A percentile compares a stretch with the other conserved stretches of the same genome.
Evolutionary conservation across 2,329 filamentous ascomycete genomes (phyloP).

Genomic region (Apiospora koreana): DNA sequence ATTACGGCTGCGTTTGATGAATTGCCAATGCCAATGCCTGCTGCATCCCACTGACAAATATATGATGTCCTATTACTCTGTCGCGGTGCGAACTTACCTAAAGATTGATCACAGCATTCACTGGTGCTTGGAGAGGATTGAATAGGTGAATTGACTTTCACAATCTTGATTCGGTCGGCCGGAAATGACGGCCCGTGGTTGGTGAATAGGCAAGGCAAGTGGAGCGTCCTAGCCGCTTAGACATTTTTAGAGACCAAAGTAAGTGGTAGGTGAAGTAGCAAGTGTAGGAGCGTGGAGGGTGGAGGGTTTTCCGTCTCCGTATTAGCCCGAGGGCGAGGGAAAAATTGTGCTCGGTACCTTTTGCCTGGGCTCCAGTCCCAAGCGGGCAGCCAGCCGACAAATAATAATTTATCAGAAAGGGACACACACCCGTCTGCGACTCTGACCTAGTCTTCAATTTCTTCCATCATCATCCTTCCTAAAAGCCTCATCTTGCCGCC

Average conservation of each 20-base stretch:
- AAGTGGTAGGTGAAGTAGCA: no score
- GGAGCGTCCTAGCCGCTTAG: background rate
- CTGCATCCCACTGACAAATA: background rate
- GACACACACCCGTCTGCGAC: conserved; percentile 1
- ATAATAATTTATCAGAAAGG: conserved; percentile 8
- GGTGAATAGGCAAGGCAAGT: background rate
- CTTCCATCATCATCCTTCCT: conserved; percentile 9
- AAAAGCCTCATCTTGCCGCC: conserved; percentile 10
- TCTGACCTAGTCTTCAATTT: conserved; percentile 3
- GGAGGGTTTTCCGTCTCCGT: conserved; percentile 13
- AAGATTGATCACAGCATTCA: background rate
- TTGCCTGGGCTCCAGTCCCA: background rate
- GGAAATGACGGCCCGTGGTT: background rate
- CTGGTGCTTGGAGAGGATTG: no score
- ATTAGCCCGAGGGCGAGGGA: conserved; percentile 12
- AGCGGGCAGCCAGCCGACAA: background rate
- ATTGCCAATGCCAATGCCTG: background rate
- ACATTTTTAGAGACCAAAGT: background rate
- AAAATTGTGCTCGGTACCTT: conserved; percentile 9
- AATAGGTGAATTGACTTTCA: background rate
- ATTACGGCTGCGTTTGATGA: background rate
- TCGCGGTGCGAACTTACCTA: background rate
- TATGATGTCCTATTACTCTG: background rate
- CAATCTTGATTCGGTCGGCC: background rate
- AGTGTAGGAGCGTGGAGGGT: no score